These are phyloP conservation scores for Coniochaeta pulveracea DNA, from an alignment of 2,329 filamentous ascomycete species.

Conservation along the genomic window DNA sequence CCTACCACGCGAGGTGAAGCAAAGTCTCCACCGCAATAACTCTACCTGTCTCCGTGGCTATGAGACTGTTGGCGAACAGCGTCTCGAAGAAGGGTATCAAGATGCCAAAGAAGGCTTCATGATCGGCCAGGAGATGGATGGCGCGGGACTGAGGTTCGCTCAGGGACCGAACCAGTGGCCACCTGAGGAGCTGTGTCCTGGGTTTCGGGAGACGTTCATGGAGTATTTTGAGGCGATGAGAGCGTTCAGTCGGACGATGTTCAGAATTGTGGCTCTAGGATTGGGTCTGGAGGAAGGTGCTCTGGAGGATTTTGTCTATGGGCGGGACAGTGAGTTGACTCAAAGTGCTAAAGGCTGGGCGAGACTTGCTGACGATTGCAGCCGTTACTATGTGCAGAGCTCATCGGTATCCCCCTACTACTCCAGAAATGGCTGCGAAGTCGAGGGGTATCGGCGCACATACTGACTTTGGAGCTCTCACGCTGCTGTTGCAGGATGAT, in stretches of 20 bases:
- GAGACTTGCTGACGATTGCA: constrained; percentile 3
- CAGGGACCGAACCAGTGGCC: constrained; percentile 20
- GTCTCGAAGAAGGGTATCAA: constrained; percentile 13
- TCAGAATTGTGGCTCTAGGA: constrained; percentile 14
- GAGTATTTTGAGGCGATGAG: constrained; percentile 15
- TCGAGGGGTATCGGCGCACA: constrained; percentile 9
- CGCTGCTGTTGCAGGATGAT: constrained; percentile 14
- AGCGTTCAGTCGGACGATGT: constrained; percentile 13
- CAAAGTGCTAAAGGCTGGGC: background rate
- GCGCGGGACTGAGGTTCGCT: constrained; percentile 10
- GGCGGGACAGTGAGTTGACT: constrained; percentile 11
- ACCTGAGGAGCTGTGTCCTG: constrained; percentile 12
- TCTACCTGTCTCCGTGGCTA: constrained; percentile 16
- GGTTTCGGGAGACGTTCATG: constrained; percentile 14
- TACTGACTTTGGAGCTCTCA: constrained; percentile 16
- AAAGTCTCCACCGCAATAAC: constrained; percentile 9
- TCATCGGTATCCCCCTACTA: constrained; percentile 12
- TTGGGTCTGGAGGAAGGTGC: constrained; percentile 13
- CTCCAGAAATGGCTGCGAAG: constrained; percentile 7
- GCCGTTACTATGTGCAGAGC: constrained; percentile 13
- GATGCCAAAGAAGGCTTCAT: constrained; percentile 23
- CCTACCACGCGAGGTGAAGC: constrained; percentile 18
- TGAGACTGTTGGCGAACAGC: constrained; percentile 14
- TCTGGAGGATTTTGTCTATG: constrained; percentile 12
- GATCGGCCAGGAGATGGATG: constrained; percentile 14